These are phyloP conservation scores for Selaginella tamariscina DNA, from an alignment of 75 land plant genomes.

Conservation along the genomic window DNA sequence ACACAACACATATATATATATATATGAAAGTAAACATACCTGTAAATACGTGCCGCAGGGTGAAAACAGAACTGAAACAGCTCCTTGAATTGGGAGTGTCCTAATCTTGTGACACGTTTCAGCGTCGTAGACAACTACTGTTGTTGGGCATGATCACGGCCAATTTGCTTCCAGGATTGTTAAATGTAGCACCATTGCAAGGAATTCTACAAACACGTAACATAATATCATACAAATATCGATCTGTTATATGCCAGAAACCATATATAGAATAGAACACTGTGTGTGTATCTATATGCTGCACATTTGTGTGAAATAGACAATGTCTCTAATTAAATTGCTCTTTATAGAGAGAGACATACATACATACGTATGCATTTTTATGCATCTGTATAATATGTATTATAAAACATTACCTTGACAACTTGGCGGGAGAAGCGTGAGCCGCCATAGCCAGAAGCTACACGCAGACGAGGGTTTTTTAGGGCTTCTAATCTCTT, in stretches of 20 bases:
- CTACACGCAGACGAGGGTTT: too few relatives aligned
- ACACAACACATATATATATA: too few relatives aligned
- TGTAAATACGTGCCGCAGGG: slow-evolving; percentile 71
- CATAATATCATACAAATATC: too few relatives aligned
- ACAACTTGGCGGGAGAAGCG: not conserved
- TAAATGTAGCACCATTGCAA: slow-evolving; percentile 54
- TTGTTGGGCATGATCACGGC: slow-evolving; percentile 37
- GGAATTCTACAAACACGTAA: slow-evolving; percentile 23
- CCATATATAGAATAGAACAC: slow-evolving; percentile 1
- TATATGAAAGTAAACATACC: slow-evolving; percentile 69
- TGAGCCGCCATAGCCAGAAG: too few relatives aligned
- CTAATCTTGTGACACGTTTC: slow-evolving; percentile 31
- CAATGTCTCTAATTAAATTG: not conserved
- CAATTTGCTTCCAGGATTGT: slow-evolving; percentile 59
- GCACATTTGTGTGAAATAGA: slow-evolving; percentile 6
- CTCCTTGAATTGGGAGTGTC: slow-evolving; percentile 39
- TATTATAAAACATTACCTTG: not conserved
- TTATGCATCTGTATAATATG: not conserved
- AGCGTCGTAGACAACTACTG: slow-evolving; percentile 43
- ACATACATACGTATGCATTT: too few relatives aligned
- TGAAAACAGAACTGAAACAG: slow-evolving; percentile 52
- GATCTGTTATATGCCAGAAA: not conserved
- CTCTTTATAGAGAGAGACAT: not conserved
- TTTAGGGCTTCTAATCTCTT: too few relatives aligned
- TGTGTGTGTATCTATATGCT: too few relatives aligned